These are phyloP conservation scores for Aspergillus spinulosporus DNA, from an alignment of 2,329 filamentous ascomycete genomes.

Conservation along the genomic window DNA sequence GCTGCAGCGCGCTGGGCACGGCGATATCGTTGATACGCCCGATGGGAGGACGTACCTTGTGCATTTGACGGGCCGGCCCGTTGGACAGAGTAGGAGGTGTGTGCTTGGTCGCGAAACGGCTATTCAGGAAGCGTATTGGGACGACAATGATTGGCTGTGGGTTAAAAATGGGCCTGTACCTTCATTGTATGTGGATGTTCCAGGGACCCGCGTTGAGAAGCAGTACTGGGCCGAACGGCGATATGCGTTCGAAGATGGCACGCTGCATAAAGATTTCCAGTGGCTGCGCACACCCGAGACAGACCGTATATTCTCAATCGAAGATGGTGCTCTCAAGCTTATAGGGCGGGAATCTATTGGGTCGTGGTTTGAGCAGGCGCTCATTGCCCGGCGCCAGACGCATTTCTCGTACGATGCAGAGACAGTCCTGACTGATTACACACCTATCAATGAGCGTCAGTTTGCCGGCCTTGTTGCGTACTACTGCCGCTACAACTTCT, in stretches of 20 bases:
- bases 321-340: neutral
- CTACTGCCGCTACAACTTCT: constrained; percentile 16
- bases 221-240: constrained; percentile 11
- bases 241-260: neutral
- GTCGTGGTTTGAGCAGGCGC: constrained; percentile 17
- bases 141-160: constrained; percentile 12
- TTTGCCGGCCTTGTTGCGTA: constrained; percentile 12
- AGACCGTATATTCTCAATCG: constrained; percentile 9
- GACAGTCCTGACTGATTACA: constrained; percentile 3
- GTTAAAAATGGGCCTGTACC: constrained; percentile 10
- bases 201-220: neutral
- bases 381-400: constrained; percentile 14
- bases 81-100: constrained; percentile 13
- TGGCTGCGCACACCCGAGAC: constrained; percentile 14
- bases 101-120: constrained; percentile 11
- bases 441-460: constrained; percentile 11
- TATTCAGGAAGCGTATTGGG: constrained; percentile 14
- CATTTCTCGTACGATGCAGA: constrained; percentile 16
- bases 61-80: constrained; percentile 14
- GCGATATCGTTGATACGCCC: constrained; percentile 12
- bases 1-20: constrained; percentile 12
- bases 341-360: constrained; percentile 16
- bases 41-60: constrained; percentile 11
- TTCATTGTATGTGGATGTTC: constrained; percentile 13
- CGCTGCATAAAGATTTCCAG: constrained; percentile 13